Conservation (phyloP, 2,329 filamentous ascomycete species). For the Venturia aucupariae region DNA sequence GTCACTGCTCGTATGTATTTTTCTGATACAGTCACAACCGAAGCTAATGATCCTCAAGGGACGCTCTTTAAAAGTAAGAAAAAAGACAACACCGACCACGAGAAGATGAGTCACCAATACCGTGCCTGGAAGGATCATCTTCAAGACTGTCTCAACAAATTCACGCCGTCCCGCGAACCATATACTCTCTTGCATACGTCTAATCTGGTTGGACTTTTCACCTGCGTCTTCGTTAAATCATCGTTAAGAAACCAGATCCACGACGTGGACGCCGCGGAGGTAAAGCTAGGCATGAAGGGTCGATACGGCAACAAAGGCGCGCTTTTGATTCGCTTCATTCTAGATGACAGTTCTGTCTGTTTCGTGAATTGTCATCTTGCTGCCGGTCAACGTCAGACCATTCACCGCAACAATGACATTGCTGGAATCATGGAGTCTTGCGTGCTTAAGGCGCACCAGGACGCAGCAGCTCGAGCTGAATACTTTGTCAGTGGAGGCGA, state of each 20-base stretch:
- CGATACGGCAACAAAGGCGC: constrained; percentile 95
- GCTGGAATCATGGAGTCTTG: constrained; percentile 77
- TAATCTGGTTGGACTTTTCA: constrained; percentile 88
- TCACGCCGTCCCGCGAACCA: constrained; percentile 63
- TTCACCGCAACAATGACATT: constrained; percentile 85
- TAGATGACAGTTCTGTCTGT: constrained; percentile 91
- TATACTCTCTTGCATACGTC: constrained; percentile 85
- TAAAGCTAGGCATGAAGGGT: constrained; percentile 94
- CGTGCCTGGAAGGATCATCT: constrained; percentile 93
- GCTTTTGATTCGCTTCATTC: constrained; percentile 78
- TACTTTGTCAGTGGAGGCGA: constrained; percentile 88
- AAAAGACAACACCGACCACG: constrained; percentile 75
- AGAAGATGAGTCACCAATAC: constrained; percentile 94
- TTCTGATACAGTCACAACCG: background rate
- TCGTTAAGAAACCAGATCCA: constrained; percentile 66
- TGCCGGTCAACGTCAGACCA: constrained; percentile 83
- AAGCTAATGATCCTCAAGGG: constrained; percentile 35
- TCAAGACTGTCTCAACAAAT: constrained; percentile 70
- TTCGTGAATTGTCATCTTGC: constrained; percentile 97
- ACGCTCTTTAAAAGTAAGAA: constrained; percentile 75
- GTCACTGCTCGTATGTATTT: constrained; percentile 68
- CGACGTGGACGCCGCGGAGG: constrained; percentile 68
- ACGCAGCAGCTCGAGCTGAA: constrained; percentile 52
- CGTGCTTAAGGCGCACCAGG: constrained; percentile 63
- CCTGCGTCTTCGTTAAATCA: constrained; percentile 86